Evolutionary conservation across 2,329 filamentous ascomycete species (phyloP), one percentile per base, ranked within the genome.

Genomic region (Arthrobotrys sphaeroides): DNA sequence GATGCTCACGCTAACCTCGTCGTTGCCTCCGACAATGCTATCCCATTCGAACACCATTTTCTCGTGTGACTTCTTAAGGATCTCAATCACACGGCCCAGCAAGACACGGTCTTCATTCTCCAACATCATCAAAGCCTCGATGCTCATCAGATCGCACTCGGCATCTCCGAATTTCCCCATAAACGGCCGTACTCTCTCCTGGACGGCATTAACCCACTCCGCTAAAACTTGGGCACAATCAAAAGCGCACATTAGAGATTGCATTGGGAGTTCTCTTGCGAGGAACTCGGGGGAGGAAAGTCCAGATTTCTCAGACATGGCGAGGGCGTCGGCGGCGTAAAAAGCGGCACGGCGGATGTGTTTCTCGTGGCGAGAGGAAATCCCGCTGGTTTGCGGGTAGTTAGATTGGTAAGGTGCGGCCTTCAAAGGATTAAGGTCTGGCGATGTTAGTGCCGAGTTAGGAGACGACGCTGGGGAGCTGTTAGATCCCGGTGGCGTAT

Each of bases 281-380:
- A 92, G 90, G 77, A 97, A 93, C 5, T 91, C 90, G 83, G 94
- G 95, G 0, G 92, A 93, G 2, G 78, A 78, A 26, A 94, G 88
- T 0, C 93, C 93, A 10, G 95, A 87, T 81, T 91, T 94, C 81
- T 96, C 91, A 1, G 93, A 91, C 88, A 95, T 95, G 26, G 90
- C 89, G 6, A 99, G 87, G 0, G 94, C 96, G 82, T 97, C 93
- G 0, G 93, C 93, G 0, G 95, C 95, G 80, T 96, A 97, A 81
- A 93, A 96, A 0, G 94, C 95, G n/a, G 95, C 95, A 82, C 94
- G 96, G 45, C 94, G 90, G 18, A 98, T 86, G 80, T 96, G 92
- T 78, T 90, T 91, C 83, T 99, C 94, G 1, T 93, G 90, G 70
- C 91, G 90, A 0, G 91, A 89, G 9, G 87, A 88, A 9, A 86